phyloP scores from a whole-genome alignment of 1,284 basidiomycete species.

The Sanguinoderma infundibulare region DNA sequence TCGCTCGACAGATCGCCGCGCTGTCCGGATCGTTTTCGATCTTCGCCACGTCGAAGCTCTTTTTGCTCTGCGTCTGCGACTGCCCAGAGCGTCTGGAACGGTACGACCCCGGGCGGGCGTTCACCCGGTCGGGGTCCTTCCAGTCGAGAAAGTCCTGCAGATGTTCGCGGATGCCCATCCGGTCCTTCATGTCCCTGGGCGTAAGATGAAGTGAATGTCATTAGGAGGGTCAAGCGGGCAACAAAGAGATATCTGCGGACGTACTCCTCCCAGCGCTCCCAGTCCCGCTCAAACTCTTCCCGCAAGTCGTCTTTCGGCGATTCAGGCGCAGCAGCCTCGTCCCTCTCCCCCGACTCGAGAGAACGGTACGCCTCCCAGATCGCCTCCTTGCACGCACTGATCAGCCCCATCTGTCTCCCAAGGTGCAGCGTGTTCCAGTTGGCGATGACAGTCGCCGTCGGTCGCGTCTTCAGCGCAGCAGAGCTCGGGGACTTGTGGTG shows the following conservation, averaged over 20 bases:
- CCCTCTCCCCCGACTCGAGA: constrained; percentile 31
- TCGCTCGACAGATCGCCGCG: constrained; percentile 46
- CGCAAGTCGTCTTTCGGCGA: constrained; percentile 42
- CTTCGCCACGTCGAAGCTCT: constrained; percentile 13
- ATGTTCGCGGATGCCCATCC: constrained; percentile 61
- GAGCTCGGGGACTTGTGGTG: constrained; percentile 8
- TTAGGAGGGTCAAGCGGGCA: constrained; percentile 1
- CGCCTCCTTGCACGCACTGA: constrained; percentile 68
- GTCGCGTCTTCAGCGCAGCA: constrained; percentile 12
- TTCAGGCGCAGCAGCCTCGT: neutral
- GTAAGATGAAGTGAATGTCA: constrained; percentile 4
- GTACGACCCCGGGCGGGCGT: constrained; percentile 51
- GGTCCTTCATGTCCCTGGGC: constrained; percentile 72
- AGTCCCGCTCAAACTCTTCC: constrained; percentile 67
- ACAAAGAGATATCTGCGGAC: constrained; percentile 25
- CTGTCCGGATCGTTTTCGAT: constrained; percentile 20
- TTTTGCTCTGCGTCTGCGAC: constrained; percentile 46
- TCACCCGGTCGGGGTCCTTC: constrained; percentile 46
- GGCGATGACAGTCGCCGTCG: constrained; percentile 33
- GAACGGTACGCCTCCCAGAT: constrained; percentile 66
- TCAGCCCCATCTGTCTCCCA: constrained; percentile 55
- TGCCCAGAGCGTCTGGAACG: constrained; percentile 39
- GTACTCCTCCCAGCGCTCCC: constrained; percentile 73
- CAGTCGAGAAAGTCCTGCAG: constrained; percentile 55
- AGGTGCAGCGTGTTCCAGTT: constrained; percentile 65